Conservation (phyloP, 495 filamentous ascomycete genomes). For the Annulohypoxylon nitens region DNA sequence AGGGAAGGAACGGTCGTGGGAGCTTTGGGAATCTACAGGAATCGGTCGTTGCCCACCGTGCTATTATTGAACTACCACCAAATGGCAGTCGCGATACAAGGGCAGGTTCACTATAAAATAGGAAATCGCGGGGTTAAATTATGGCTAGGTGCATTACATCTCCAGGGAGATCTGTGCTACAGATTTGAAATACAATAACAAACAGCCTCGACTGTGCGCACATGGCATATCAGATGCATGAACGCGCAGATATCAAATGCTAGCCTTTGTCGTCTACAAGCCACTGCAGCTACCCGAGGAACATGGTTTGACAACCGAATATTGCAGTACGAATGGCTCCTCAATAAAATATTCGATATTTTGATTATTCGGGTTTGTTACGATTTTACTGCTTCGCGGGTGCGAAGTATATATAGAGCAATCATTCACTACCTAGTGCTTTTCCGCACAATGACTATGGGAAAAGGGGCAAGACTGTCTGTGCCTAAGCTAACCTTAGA, state of each 20-base stretch:
- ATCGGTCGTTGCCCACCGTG: not conserved
- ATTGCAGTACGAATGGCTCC: not conserved
- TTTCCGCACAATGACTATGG: not conserved
- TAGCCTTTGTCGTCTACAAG: constrained; percentile 19
- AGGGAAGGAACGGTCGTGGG: not conserved
- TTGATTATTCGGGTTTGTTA: not conserved
- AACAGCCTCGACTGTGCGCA: constrained; percentile 24
- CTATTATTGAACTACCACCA: constrained; percentile 5
- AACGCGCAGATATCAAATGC: constrained; percentile 7
- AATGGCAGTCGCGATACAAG: not conserved
- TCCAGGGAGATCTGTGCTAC: constrained; percentile 27
- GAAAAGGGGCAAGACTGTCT: constrained; percentile 47
- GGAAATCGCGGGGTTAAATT: constrained; percentile 32
- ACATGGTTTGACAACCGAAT: not conserved
- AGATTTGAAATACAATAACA: constrained; percentile 12
- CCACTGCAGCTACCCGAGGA: constrained; percentile 35
- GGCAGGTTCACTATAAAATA: constrained; percentile 1
- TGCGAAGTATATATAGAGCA: not conserved
- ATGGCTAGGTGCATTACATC: not conserved
- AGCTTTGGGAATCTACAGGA: constrained; percentile 5
- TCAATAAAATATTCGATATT: not conserved
- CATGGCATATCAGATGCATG: constrained; percentile 23
- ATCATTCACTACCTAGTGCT: not conserved
- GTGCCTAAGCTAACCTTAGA: not conserved
- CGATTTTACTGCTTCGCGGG: not conserved